Evolutionary conservation across 306 rosid species (phyloP).

Genomic region (Fragaria ananassa): DNA sequence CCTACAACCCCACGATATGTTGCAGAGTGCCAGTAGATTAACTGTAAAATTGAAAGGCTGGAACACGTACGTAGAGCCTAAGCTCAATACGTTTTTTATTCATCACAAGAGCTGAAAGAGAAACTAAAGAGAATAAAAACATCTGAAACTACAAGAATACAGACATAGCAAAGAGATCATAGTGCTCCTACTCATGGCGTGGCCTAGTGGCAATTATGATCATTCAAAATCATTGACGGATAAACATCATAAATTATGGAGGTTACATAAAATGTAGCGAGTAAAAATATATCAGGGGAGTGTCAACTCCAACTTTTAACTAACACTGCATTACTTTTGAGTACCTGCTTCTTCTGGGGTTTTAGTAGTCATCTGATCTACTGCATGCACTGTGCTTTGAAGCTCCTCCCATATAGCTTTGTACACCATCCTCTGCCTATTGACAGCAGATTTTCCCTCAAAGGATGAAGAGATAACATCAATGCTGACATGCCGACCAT

Average conservation of each 20-base stretch:
- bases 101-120: slow-evolving; percentile 26
- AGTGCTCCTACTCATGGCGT: not conserved
- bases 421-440: slow-evolving; percentile 95
- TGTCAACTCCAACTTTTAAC: not conserved
- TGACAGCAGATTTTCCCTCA: slow-evolving; percentile 89
- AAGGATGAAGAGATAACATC: slow-evolving; percentile 71
- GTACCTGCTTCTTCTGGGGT: slow-evolving; percentile 73
- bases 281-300: not conserved
- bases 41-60: not conserved
- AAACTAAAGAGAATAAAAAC: not conserved
- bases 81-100: not conserved
- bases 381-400: slow-evolving; percentile 86
- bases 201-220: not conserved
- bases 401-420: slow-evolving; percentile 99
- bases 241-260: not conserved
- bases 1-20: not conserved
- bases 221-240: not conserved
- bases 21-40: not conserved
- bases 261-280: slow-evolving; percentile 1
- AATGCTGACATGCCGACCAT: slow-evolving; percentile 91
- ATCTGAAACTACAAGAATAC: not conserved
- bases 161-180: not conserved
- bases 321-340: slow-evolving; percentile 21
- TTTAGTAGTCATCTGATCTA: slow-evolving; percentile 87
- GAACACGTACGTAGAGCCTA: not conserved